Conservation (phyloP, 2,329 filamentous ascomycete species). For the Chalaropsis thielavioides region DNA sequence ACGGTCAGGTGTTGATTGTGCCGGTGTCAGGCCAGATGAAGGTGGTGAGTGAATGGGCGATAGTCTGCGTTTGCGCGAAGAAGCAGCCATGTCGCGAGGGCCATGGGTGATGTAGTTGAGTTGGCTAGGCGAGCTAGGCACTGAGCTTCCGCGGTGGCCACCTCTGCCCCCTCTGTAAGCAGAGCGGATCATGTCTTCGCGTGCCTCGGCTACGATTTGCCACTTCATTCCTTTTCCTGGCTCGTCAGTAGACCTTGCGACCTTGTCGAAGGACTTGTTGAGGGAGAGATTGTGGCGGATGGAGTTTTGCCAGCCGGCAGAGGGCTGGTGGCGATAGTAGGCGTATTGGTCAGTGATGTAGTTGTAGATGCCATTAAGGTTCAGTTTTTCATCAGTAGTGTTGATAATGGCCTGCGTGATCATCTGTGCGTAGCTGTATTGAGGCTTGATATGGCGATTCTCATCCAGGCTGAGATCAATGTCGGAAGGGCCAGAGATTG, state of each 20-base stretch:
- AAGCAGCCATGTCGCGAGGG: constrained; percentile 39
- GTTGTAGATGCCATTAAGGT: constrained; percentile 81
- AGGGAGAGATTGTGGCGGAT: constrained; percentile 93
- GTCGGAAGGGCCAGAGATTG: constrained; percentile 28
- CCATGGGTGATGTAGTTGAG: constrained; percentile 47
- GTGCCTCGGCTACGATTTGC: constrained; percentile 74
- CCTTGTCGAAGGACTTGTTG: constrained; percentile 89
- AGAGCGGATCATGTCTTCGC: constrained; percentile 76
- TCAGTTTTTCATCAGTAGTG: constrained; percentile 74
- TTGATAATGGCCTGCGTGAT: constrained; percentile 93
- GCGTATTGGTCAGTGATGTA: constrained; percentile 86
- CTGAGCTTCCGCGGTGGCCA: constrained; percentile 52
- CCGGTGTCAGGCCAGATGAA: constrained; percentile 33
- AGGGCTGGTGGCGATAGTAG: constrained; percentile 70
- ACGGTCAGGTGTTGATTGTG: constrained; percentile 46
- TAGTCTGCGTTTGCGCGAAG: constrained; percentile 42
- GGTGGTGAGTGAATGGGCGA: constrained; percentile 42
- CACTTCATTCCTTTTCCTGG: constrained; percentile 99
- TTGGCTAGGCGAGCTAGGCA: constrained; percentile 52
- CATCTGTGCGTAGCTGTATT: constrained; percentile 91
- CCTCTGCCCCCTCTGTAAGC: constrained; percentile 46
- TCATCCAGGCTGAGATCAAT: constrained; percentile 70
- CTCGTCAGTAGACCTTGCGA: constrained; percentile 81
- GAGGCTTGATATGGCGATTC: constrained; percentile 83
- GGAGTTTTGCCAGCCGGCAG: constrained; percentile 91